These are phyloP conservation scores for Hymenoscyphus infarciens DNA, from an alignment of 2,329 filamentous ascomycete genomes.

Conservation along the genomic window DNA sequence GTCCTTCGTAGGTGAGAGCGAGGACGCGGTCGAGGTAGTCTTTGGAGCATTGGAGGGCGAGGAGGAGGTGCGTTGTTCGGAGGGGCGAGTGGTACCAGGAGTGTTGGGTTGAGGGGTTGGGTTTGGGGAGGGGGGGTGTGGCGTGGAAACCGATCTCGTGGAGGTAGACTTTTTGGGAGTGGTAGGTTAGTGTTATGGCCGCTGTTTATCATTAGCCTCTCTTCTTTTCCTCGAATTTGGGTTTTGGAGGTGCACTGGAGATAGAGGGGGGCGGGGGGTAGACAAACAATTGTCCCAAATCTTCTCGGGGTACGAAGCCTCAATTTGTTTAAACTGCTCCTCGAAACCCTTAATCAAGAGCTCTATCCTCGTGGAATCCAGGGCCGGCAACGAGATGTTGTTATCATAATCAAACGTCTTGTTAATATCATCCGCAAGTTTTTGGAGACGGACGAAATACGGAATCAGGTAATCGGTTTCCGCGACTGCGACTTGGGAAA, in stretches of 20 bases:
- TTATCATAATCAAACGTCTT: slow-evolving; percentile 30
- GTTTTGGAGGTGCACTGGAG: not conserved
- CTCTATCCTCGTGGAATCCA: slow-evolving; percentile 27
- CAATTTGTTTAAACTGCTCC: slow-evolving; percentile 26
- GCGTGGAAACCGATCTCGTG: slow-evolving; percentile 31
- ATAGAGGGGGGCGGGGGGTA: not conserved
- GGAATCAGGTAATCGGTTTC: slow-evolving; percentile 29
- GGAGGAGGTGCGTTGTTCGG: slow-evolving; percentile 20
- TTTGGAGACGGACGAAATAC: slow-evolving; percentile 27
- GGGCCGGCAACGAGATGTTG: slow-evolving; percentile 16
- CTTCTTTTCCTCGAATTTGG: not conserved
- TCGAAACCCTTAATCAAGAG: slow-evolving; percentile 28
- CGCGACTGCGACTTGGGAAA: slow-evolving; percentile 19
- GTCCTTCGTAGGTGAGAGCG: slow-evolving; percentile 6
- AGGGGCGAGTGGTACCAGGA: slow-evolving; percentile 25
- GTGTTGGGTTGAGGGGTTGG: not conserved
- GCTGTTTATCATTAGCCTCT: slow-evolving; percentile 10
- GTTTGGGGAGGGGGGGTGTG: slow-evolving; percentile 10
- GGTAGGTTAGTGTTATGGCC: slow-evolving; percentile 18
- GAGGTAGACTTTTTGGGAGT: slow-evolving; percentile 23
- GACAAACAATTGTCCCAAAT: slow-evolving; percentile 27
- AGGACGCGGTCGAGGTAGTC: slow-evolving; percentile 23
- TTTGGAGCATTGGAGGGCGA: slow-evolving; percentile 22
- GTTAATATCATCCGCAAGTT: slow-evolving; percentile 30
- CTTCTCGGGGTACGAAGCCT: slow-evolving; percentile 22